Evolutionary conservation across 257 asterid genomes (phyloP).

Genomic region (Fraxinus anomala): DNA sequence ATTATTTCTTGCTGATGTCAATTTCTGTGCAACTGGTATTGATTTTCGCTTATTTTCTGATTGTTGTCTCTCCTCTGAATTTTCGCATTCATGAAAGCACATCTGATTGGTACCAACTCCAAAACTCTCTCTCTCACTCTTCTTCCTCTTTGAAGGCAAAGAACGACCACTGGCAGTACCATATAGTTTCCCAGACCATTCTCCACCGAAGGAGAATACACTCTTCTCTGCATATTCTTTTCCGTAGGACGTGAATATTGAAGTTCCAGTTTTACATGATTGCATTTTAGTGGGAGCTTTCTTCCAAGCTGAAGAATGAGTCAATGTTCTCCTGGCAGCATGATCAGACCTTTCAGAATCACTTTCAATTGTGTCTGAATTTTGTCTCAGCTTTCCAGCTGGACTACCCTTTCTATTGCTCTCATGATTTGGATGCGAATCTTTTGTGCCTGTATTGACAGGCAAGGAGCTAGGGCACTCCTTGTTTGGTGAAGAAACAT

Average conservation of each 20-base stretch:
- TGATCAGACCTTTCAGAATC: constrained; percentile 56
- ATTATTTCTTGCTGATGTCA: constrained; percentile 33
- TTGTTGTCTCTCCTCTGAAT: constrained; percentile 40
- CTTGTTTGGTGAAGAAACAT: constrained; percentile 59
- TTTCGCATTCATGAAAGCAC: constrained; percentile 30
- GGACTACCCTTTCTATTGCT: constrained; percentile 36
- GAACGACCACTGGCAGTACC: constrained; percentile 45
- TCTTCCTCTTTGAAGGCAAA: constrained; percentile 43
- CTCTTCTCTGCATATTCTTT: constrained; percentile 42
- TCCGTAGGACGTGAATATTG: constrained; percentile 32
- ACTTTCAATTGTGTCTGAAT: constrained; percentile 80
- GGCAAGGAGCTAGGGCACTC: constrained; percentile 32
- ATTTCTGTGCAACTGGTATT: constrained; percentile 40
- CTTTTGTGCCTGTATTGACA: constrained; percentile 27
- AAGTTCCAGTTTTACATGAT: constrained; percentile 32
- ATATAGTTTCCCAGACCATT: constrained; percentile 38
- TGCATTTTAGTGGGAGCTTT: constrained; percentile 44
- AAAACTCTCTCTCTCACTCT: constrained; percentile 38
- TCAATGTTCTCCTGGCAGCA: constrained; percentile 46
- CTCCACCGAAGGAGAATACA: constrained; percentile 40
- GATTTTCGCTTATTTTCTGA: constrained; percentile 38
- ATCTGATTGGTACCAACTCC: constrained; percentile 37
- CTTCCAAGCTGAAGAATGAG: constrained; percentile 52
- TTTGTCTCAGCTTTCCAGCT: constrained; percentile 42
- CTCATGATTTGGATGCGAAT: constrained; percentile 38